Base-by-base conservation (phyloP, 345 rosid species). In the Citrus sinensis region DNA sequence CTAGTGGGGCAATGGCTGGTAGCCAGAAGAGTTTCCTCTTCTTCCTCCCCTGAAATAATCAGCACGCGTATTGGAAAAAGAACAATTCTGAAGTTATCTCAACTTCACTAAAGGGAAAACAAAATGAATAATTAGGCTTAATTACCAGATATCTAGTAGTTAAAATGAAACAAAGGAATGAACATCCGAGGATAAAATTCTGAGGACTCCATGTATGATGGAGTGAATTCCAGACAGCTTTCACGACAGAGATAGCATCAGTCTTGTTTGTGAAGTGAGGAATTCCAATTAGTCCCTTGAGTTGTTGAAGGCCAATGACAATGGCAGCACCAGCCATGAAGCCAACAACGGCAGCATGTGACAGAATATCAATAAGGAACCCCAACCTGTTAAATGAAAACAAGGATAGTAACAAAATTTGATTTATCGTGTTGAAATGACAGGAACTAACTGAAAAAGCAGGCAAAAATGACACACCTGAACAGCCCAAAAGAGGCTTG, bases 251-350 rank as follows among this genome's bases (percentile, higher is more conserved):
- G 80, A 93, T 74, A 40, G 91, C 81, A 83, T 93, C 97, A 20
- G 99, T 93, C 62, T 90, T 90, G 81, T 86, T 91, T 3, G 97
- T 93, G 80, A 89, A 95, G 66, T 92, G 90, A 83, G 82, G 54
- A 67, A 93, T 85, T 37, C 94, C 98, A 74, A 95, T 87, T 7
- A 95, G 86, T 42, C 99, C 98, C 61, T 93, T 93, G 9, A 93
- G 87, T 78, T 95, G 99, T 82, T 95, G 99, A 60, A 92, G 93
- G 49, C 98, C 98, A 66, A 95, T 95, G 11, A 95, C 93, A 65
- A 93, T 87, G 74, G 99, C 98, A 34, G 99, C 97, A 29, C 97
- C 99, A 7, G 89, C 93, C 92, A 92, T 88, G 89, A 92, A 95
- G 72, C 98, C 98, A n/a, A 95, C 98, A 71, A 93, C 82, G 6